A percentile compares a stretch with the other conserved stretches of the same genome.
phyloP scores from a whole-genome alignment of 2,329 filamentous ascomycete species.

The Clarireedia monteithiana region DNA sequence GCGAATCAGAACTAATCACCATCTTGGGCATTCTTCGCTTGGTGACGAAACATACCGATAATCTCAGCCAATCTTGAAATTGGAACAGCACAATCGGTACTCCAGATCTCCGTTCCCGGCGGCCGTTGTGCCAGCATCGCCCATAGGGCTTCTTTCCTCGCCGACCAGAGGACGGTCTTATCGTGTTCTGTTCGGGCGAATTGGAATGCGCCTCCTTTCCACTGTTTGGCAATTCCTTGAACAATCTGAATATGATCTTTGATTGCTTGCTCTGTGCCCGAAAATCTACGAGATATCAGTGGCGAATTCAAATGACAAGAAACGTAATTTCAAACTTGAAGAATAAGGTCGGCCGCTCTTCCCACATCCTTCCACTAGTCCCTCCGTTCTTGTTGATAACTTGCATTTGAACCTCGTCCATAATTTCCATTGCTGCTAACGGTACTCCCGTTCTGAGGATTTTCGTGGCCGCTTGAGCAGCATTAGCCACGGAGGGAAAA shows the following conservation, averaged over 20 bases:
- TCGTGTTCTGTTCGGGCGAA: slow-evolving; percentile 65
- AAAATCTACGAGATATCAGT: slow-evolving; percentile 39
- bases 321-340: slow-evolving; percentile 46
- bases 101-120: slow-evolving; percentile 59
- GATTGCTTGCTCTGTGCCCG: slow-evolving; percentile 66
- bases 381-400: slow-evolving; percentile 67
- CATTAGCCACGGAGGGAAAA: slow-evolving; percentile 67
- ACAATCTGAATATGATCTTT: slow-evolving; percentile 66
- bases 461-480: slow-evolving; percentile 62
- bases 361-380: slow-evolving; percentile 60
- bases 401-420: slow-evolving; percentile 80
- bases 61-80: slow-evolving; percentile 67
- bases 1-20: background rate
- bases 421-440: slow-evolving; percentile 51
- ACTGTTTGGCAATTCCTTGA: slow-evolving; percentile 53
- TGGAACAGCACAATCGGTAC: slow-evolving; percentile 76
- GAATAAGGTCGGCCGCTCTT: slow-evolving; percentile 68
- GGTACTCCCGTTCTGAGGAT: slow-evolving; percentile 52
- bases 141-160: slow-evolving; percentile 74
- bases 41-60: slow-evolving; percentile 35
- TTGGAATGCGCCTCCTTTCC: slow-evolving; percentile 61
- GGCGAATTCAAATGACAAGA: background rate
- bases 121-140: slow-evolving; percentile 64
- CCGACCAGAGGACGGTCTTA: slow-evolving; percentile 69
- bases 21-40: too few relatives aligned